Evolutionary conservation across 352 stramenopile species (phyloP).

Genomic region (Albugo laibachii): DNA sequence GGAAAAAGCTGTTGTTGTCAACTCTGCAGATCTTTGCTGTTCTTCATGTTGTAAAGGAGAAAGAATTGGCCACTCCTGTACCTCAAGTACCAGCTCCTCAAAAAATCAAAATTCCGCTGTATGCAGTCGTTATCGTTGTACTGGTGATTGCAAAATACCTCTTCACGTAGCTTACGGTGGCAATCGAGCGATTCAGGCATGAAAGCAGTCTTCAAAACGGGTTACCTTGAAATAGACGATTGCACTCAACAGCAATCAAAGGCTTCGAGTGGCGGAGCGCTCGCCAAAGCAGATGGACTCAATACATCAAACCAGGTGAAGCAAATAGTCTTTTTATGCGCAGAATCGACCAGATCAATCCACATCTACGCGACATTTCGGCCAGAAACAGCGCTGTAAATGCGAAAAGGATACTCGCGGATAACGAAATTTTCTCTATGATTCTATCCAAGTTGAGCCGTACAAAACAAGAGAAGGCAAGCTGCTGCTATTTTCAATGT

Average conservation of each 20-base stretch:
- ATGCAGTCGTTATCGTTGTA: too few relatives aligned
- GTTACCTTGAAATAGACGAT: too few relatives aligned
- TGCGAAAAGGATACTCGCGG: constrained; percentile 54
- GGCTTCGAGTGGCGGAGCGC: neutral
- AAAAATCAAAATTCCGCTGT: too few relatives aligned
- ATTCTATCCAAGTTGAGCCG: constrained; percentile 30
- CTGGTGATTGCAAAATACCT: too few relatives aligned
- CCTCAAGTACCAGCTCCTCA: constrained; percentile 14
- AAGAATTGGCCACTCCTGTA: constrained; percentile 59
- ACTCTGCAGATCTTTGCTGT: constrained; percentile 56
- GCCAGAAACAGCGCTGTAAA: constrained; percentile 16
- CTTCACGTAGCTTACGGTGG: too few relatives aligned
- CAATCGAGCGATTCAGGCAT: too few relatives aligned
- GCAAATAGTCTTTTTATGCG: constrained; percentile 13
- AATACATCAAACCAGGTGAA: constrained; percentile 23
- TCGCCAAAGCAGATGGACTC: constrained; percentile 19
- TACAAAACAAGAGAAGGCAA: constrained; percentile 48
- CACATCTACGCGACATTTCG: constrained; percentile 27
- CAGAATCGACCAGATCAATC: constrained; percentile 44
- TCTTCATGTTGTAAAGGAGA: constrained; percentile 51
- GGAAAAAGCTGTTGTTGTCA: constrained; percentile 69
- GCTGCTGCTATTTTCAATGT: neutral
- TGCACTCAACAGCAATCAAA: too few relatives aligned
- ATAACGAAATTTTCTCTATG: constrained; percentile 58
- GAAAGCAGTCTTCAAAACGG: too few relatives aligned